Evolutionary conservation across 1,284 basidiomycete genomes (phyloP).

Genomic region (Pseudozyma sp.): DNA sequence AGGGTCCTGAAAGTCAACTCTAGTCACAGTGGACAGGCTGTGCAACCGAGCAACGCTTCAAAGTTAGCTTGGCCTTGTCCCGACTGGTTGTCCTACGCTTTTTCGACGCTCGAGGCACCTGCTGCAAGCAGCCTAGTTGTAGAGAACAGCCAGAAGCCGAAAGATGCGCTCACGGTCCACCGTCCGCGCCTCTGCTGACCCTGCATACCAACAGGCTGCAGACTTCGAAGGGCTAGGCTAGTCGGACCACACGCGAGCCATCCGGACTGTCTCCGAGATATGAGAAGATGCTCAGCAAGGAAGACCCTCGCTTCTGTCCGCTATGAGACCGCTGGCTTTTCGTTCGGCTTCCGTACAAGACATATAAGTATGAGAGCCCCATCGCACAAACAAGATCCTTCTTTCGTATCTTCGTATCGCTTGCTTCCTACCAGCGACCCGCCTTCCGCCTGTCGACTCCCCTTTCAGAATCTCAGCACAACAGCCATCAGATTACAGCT

Average conservation of each 20-base stretch:
- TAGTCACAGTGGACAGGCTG: too few relatives aligned
- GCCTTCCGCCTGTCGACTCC: background rate
- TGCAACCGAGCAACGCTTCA: too few relatives aligned
- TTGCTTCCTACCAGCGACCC: too few relatives aligned
- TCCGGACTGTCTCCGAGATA: constrained; percentile 21
- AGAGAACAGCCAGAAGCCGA: background rate
- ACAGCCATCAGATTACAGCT: background rate
- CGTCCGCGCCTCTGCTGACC: background rate
- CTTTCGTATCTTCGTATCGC: too few relatives aligned
- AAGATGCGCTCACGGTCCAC: constrained; percentile 8
- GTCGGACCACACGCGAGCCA: constrained; percentile 18
- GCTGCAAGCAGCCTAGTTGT: background rate
- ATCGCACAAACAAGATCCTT: too few relatives aligned
- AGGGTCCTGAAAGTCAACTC: background rate
- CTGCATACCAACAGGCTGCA: background rate
- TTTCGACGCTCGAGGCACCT: too few relatives aligned
- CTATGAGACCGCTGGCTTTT: background rate
- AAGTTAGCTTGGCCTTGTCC: too few relatives aligned
- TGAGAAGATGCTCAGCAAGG: too few relatives aligned
- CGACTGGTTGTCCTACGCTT: background rate
- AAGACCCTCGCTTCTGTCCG: too few relatives aligned
- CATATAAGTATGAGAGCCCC: too few relatives aligned
- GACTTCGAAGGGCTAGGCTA: background rate
- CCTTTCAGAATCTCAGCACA: background rate
- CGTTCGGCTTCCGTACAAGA: background rate